Base-by-base conservation (phyloP, 2,329 filamentous ascomycete genomes). In the Neonectria magnoliae region DNA sequence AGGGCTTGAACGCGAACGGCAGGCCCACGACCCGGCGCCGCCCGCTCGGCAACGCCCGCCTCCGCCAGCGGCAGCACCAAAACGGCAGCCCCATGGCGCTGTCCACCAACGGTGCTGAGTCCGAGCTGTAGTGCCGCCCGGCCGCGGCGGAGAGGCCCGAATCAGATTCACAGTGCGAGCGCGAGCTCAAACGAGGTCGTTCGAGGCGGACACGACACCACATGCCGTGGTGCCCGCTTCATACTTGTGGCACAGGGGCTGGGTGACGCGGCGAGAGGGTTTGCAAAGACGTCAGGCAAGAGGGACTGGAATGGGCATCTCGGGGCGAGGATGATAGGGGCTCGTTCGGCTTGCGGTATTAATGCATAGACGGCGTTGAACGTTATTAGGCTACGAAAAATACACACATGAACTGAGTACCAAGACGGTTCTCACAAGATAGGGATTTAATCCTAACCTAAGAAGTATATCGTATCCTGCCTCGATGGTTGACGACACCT, bases 11-110 rank as follows among this genome's bases (percentile, higher is more conserved):
- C 65, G 73, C 79, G 29, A 83, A 81, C 61, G 79, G 81, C 53
- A 75, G 81, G 44, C 75, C 79, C 27, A 75, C 78, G 20, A 76
- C 80, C 50, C 81, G 83, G 57, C 79, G 83, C 61, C 82, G 83
- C 27, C 80, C 81, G 7, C 78, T 79, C 11, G 82, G 81, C 18
- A 81, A 77, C 63, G 75, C 78, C 42, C 79, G 81, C 55, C 76
- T 81, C 50, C 80, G 81, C 55, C 80, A 80, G 67, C 76, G 81
- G 63, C 83, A 83, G 69, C 78, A 78, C 44, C 82, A 85, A 67
- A 87, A 85, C 68, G 86, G 85, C 41, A 88, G 86, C 69, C 85
- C 85, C 5, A 88, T 88, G 84, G 80, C 81, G 4, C 67, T 87
- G 54, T 87, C 87, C 67, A 79, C 84, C 5, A 87, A 88, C 64